Conservation (phyloP, 352 stramenopile species). For the Hyaloperonospora brassicae region DNA sequence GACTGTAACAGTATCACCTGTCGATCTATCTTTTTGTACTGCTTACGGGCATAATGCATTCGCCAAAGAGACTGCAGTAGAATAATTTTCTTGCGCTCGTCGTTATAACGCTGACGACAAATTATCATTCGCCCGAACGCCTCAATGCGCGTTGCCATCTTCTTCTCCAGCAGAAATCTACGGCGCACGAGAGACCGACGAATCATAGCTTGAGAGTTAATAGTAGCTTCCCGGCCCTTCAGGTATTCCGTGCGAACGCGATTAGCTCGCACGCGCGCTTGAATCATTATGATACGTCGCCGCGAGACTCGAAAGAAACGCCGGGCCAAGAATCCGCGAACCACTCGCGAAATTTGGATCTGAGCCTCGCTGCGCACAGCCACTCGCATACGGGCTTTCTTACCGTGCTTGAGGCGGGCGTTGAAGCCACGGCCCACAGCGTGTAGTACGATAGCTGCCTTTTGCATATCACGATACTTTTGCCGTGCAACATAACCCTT, state of each 20-base stretch:
- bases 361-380: conserved; percentile 72
- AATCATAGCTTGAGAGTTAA: conserved; percentile 86
- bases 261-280: conserved; percentile 79
- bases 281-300: conserved; percentile 78
- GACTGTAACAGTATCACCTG: conserved; percentile 72
- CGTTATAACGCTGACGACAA: conserved; percentile 51
- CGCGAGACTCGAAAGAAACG: conserved; percentile 43
- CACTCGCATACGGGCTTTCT: conserved; percentile 71
- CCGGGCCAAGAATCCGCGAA: conserved; percentile 62
- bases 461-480: conserved; percentile 64
- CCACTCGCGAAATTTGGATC: conserved; percentile 61
- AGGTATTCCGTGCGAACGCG: conserved; percentile 82
- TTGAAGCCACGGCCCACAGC: conserved; percentile 71
- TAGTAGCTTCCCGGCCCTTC: conserved; percentile 78
- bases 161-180: conserved; percentile 76
- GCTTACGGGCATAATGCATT: conserved; percentile 57
- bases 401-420: conserved; percentile 79
- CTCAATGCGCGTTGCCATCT: conserved; percentile 82
- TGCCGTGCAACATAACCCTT: conserved; percentile 55
- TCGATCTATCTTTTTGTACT: conserved; percentile 37
- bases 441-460: conserved; percentile 67
- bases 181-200: conserved; percentile 65
- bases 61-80: conserved; percentile 73
- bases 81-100: conserved; percentile 61
- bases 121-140: conserved; percentile 81